Percentiles rank a stretch among this genome's conserved stretches.
phyloP scores from a whole-genome alignment of 108 stramenopile genomes.

The Pseudonitzschia delicatissima region DNA sequence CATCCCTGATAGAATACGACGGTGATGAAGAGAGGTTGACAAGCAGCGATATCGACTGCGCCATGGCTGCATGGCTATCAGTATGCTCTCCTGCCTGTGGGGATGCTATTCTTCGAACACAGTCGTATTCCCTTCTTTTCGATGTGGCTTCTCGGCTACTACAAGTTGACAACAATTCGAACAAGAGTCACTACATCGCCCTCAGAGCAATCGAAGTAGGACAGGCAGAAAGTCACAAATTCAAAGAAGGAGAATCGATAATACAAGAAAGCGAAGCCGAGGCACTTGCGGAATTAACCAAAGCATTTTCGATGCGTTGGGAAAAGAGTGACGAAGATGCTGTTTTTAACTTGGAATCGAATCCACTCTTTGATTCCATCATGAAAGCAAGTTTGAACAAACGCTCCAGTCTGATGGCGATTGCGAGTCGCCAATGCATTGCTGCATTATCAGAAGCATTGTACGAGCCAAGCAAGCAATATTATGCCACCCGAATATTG shows the following conservation, averaged over 20 bases:
- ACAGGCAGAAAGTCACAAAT: constrained; percentile 14
- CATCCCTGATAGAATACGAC: constrained; percentile 20
- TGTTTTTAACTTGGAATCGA: background rate
- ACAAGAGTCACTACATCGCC: constrained; percentile 17
- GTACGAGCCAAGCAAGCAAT: constrained; percentile 40
- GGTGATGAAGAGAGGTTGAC: constrained; percentile 15
- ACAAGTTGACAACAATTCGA: background rate
- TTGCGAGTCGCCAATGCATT: constrained; percentile 27
- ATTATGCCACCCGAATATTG: constrained; percentile 52
- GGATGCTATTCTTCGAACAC: constrained; percentile 1
- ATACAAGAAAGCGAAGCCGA: constrained; percentile 21
- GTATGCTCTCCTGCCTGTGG: constrained; percentile 24
- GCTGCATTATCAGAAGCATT: constrained; percentile 38
- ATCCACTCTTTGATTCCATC: constrained; percentile 5
- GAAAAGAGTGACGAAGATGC: constrained; percentile 3
- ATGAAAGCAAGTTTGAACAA: constrained; percentile 5
- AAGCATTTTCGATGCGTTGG: constrained; percentile 22
- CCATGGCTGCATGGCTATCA: constrained; percentile 45
- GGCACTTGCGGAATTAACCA: constrained; percentile 12
- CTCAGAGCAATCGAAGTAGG: constrained; percentile 21
- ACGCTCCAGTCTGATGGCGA: constrained; percentile 12
- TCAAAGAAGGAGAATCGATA: constrained; percentile 8
- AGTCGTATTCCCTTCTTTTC: constrained; percentile 5
- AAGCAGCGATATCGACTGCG: constrained; percentile 21
- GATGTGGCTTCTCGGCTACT: constrained; percentile 8